Percentiles rank a stretch among this genome's conserved stretches.
Conservation (phyloP, 2,329 filamentous ascomycete species). For the Pseudofabraea citricarpa region DNA sequence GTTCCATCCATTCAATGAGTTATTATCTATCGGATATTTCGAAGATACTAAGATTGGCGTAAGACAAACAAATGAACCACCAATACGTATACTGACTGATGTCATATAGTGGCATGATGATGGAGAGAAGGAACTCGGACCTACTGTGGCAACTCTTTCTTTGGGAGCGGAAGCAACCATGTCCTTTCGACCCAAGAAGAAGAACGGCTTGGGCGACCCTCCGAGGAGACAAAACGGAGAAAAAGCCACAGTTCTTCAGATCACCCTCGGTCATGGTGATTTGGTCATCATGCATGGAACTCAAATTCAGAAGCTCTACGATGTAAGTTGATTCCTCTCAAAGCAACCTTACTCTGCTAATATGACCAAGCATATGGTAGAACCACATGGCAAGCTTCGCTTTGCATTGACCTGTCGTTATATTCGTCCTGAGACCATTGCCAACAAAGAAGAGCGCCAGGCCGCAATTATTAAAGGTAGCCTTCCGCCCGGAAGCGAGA, state of each 20-base stretch:
- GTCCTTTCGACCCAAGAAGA: constrained; percentile 50
- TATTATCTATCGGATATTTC: constrained; percentile 59
- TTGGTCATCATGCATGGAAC: constrained; percentile 59
- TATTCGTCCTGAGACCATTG: constrained; percentile 40
- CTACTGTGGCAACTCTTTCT: constrained; percentile 57
- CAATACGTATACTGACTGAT: constrained; percentile 6
- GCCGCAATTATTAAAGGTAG: constrained; percentile 27
- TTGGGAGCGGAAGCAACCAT: constrained; percentile 55
- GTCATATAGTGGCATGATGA: constrained; percentile 56
- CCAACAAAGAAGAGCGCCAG: constrained; percentile 17
- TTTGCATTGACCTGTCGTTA: constrained; percentile 54
- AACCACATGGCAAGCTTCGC: constrained; percentile 42
- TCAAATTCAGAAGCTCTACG: constrained; percentile 53
- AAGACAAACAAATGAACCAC: constrained; percentile 19
- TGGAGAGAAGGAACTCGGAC: constrained; percentile 57
- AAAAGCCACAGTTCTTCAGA: constrained; percentile 28
- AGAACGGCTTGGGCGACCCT: constrained; percentile 23
- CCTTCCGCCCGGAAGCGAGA: constrained; percentile 27
- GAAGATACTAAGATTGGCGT: constrained; percentile 52
- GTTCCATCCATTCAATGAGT: constrained; percentile 53
- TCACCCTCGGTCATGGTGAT: constrained; percentile 55
- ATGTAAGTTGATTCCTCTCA: constrained; percentile 32
- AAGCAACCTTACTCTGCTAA: constrained; percentile 13
- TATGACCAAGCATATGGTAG: constrained; percentile 42
- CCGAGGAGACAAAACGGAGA: constrained; percentile 28